Base-by-base conservation (phyloP, 805 yeast genomes). In the Wickerhamomyces strasburgensis region DNA sequence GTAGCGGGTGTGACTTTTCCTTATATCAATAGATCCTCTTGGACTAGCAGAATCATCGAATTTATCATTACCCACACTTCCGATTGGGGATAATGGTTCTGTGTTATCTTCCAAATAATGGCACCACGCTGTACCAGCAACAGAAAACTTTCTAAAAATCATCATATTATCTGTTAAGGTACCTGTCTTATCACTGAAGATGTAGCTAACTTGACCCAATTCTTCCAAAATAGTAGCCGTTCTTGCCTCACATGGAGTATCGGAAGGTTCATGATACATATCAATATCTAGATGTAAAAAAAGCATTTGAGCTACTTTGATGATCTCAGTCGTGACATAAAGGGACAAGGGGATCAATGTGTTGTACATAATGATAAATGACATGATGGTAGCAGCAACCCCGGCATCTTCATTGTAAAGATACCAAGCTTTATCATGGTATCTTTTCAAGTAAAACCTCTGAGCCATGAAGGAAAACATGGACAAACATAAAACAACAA, bases 131-230 rank as follows among this genome's bases (percentile, higher is more conserved):
- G 81, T 71, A 3, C 99, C 99, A 36, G 84, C 81, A 5, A 93
- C 80, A 8, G 94, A 77, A 48, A 90, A 74, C 54, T 89, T 89
- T 31, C 96, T 71, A 58, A 93, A 93, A 19, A 90, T 64, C 99
- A 93, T 93, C 50, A 80, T 64, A 56, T 93, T 93, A 51, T 93
- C 98, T 1, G 99, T 93, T 43, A 93, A 70, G 0, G 99, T 93
- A 8, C 99, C 99, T 0, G 98, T 93, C 59, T 93, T 93, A 61
- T 93, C 99, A 42, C 96, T 84, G 58, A 93, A 93, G 3, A 93
- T 73, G 55, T 90, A 89, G 33, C 95, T 82, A 1, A 94, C 97
- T 57, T 93, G 99, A 3, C 99, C 99, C 50, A 93, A 67, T 61
- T 93, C 98, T 57, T 93, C 99, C 46, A 93, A 72, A 47, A 93